Evolutionary conservation across 495 filamentous ascomycete species (phyloP).

Genomic region (Schizothecium vesticola): DNA sequence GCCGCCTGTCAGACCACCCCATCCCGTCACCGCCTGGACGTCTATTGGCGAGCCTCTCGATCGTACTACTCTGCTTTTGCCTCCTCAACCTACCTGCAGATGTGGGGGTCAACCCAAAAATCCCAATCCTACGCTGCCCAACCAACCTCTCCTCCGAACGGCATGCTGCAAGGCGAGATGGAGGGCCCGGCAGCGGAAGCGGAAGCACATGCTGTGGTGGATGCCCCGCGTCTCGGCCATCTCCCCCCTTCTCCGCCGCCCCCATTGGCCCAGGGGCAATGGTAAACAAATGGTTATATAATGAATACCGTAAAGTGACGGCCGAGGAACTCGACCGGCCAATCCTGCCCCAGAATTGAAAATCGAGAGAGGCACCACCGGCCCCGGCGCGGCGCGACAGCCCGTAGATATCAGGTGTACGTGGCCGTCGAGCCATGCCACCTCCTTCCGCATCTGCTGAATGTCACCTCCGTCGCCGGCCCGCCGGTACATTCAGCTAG

Average conservation of each 20-base stretch:
- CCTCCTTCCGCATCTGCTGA: background rate
- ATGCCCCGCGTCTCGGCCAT: background rate
- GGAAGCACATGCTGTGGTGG: background rate
- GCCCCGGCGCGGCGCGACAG: background rate
- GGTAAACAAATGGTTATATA: slow-evolving; percentile 8
- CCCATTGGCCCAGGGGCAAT: background rate
- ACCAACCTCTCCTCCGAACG: background rate
- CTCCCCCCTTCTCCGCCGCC: background rate
- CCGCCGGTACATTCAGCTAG: background rate
- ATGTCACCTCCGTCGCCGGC: background rate
- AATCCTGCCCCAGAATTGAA: background rate
- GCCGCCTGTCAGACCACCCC: background rate
- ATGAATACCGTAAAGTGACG: background rate
- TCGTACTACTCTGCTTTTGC: background rate
- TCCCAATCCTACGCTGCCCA: background rate
- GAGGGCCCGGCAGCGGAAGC: background rate
- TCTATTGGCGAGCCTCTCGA: background rate
- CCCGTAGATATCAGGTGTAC: background rate
- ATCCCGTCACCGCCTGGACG: background rate
- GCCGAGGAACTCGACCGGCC: background rate
- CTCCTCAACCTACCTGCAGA: background rate
- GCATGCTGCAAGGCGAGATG: background rate
- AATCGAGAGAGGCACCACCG: background rate
- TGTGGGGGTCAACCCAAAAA: background rate
- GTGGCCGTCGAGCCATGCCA: background rate